Conservation (phyloP, 2,329 filamentous ascomycete species). For the Bipolaris oryzae region DNA sequence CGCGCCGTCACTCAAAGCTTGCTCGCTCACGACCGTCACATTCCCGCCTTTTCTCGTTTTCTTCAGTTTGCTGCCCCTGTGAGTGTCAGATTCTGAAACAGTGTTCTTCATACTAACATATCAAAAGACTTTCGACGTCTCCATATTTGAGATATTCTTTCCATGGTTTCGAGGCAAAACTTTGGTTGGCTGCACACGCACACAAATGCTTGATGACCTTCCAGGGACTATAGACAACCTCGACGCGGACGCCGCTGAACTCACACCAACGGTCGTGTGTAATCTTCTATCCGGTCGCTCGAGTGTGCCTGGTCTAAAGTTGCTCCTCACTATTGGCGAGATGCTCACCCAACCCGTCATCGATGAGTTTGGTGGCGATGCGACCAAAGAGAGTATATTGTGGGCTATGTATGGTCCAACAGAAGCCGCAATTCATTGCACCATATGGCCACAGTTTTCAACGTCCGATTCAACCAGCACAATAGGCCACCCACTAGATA, state of each 20-base stretch:
- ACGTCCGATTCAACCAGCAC: constrained; percentile 64
- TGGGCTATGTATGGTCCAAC: constrained; percentile 96
- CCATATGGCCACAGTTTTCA: constrained; percentile 69
- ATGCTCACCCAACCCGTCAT: constrained; percentile 84
- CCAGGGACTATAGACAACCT: constrained; percentile 68
- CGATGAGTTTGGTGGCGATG: constrained; percentile 73
- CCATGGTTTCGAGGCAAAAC: constrained; percentile 76
- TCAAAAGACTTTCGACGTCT: constrained; percentile 80
- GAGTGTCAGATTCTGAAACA: not conserved
- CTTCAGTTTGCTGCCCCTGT: constrained; percentile 84
- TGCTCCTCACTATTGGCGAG: constrained; percentile 87
- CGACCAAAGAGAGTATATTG: constrained; percentile 65
- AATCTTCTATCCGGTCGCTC: constrained; percentile 73
- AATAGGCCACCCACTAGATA: constrained; percentile 79
- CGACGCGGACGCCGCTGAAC: constrained; percentile 80
- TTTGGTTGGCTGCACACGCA: constrained; percentile 72
- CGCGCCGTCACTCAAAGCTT: constrained; percentile 79
- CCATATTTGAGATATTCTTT: constrained; percentile 94
- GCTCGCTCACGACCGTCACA: constrained; percentile 77
- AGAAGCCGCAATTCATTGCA: constrained; percentile 90
- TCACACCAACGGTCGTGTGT: constrained; percentile 86
- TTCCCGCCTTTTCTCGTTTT: constrained; percentile 78
- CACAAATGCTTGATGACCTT: constrained; percentile 75
- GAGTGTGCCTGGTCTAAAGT: constrained; percentile 69
- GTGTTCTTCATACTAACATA: constrained; percentile 2